phyloP scores from a whole-genome alignment of 2,329 filamentous ascomycete species.

The Calonectria honghensis region DNA sequence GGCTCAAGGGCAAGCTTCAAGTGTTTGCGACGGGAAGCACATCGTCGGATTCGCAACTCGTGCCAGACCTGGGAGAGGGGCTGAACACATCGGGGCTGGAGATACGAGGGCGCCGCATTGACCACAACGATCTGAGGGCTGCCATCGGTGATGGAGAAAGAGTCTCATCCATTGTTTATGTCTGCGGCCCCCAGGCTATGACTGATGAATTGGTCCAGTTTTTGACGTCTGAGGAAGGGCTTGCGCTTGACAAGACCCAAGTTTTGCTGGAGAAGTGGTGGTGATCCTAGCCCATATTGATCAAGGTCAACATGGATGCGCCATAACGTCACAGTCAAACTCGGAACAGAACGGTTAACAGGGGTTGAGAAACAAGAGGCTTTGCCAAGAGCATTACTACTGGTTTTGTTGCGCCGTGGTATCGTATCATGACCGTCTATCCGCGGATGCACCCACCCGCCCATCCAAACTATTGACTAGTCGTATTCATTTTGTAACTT shows the following conservation, averaged over 20 bases:
- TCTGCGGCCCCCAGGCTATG: slow-evolving; percentile 82
- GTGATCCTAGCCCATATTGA: slow-evolving; percentile 59
- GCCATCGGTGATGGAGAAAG: slow-evolving; percentile 60
- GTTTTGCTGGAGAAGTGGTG: slow-evolving; percentile 80
- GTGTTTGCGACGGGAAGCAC: slow-evolving; percentile 68
- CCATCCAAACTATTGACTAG: slow-evolving; percentile 34
- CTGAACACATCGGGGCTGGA: slow-evolving; percentile 38
- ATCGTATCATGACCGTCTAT: slow-evolving; percentile 53
- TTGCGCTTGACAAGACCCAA: slow-evolving; percentile 65
- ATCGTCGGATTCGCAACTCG: not conserved
- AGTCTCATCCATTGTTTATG: slow-evolving; percentile 73
- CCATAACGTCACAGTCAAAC: not conserved
- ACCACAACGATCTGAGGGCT: slow-evolving; percentile 62
- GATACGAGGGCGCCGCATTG: slow-evolving; percentile 64
- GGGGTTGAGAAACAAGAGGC: slow-evolving; percentile 14
- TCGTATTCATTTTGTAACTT: slow-evolving; percentile 16
- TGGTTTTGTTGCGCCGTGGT: slow-evolving; percentile 53
- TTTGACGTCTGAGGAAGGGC: slow-evolving; percentile 58
- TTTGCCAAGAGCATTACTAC: slow-evolving; percentile 39
- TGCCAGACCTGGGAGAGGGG: not conserved
- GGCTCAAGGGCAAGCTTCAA: slow-evolving; percentile 63
- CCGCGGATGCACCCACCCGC: slow-evolving; percentile 42
- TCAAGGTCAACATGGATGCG: no score
- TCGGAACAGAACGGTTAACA: not conserved
- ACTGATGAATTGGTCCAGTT: slow-evolving; percentile 78